A percentile compares a stretch with the other conserved stretches of the same genome.
phyloP scores from a whole-genome alignment of 805 yeast genomes.

The Candida michaelii region DNA sequence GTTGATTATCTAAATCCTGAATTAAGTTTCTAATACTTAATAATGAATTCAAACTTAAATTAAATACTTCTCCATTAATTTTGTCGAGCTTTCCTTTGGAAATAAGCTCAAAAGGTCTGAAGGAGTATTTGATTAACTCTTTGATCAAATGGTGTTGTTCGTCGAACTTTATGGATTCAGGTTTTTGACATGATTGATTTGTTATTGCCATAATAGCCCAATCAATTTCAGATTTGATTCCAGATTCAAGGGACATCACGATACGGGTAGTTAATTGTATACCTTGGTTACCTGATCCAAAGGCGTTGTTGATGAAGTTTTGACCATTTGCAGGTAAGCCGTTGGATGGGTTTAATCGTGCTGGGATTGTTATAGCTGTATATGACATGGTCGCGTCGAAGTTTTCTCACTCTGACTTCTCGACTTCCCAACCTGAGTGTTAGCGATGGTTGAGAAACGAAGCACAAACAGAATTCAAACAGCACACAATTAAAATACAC shows the following conservation, averaged over 20 bases:
- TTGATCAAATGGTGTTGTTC: conserved; percentile 42
- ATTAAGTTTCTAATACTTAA: conserved; percentile 77
- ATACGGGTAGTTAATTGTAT: conserved; percentile 64
- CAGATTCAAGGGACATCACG: conserved; percentile 66
- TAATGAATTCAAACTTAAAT: conserved; percentile 45
- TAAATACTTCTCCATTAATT: conserved; percentile 21
- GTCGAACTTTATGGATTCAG: conserved; percentile 49
- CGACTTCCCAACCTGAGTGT: no score
- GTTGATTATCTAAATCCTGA: conserved; percentile 82
- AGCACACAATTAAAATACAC: no score
- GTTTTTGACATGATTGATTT: conserved; percentile 49
- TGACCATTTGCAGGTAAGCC: neutral
- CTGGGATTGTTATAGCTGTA: conserved; percentile 4
- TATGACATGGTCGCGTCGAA: conserved; percentile 4
- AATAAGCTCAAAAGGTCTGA: conserved; percentile 30
- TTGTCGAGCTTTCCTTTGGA: conserved; percentile 17
- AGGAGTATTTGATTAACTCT: conserved; percentile 38
- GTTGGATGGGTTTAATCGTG: neutral
- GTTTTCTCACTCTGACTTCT: no score
- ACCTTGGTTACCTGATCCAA: conserved; percentile 48
- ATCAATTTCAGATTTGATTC: conserved; percentile 63
- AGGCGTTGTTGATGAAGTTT: conserved; percentile 11
- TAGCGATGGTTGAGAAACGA: no score
- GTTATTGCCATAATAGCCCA: conserved; percentile 65
- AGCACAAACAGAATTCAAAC: no score